These are phyloP conservation scores for Xylaria polymorpha DNA, from an alignment of 2,329 filamentous ascomycete species.

Conservation along the genomic window DNA sequence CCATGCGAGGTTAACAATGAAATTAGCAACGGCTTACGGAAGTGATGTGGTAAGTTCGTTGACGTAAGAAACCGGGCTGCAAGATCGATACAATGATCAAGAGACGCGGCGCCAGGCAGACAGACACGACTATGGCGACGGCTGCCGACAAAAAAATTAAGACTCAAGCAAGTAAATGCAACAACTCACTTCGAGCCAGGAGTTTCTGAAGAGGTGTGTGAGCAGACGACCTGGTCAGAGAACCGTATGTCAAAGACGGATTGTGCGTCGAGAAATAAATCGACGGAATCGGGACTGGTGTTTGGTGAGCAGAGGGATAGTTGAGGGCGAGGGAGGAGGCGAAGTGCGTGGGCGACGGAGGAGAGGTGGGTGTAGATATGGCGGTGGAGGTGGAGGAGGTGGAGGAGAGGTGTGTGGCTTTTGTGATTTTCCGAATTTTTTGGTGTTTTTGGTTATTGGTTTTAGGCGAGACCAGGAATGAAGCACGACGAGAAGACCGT, in stretches of 20 bases:
- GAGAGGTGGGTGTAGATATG: constrained; percentile 35
- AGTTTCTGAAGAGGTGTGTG: constrained; percentile 30
- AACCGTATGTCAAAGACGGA: constrained; percentile 27
- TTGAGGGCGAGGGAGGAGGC: constrained; percentile 10
- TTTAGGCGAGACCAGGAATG: constrained; percentile 69
- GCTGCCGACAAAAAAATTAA: constrained; percentile 38
- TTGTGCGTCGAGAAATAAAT: constrained; percentile 20
- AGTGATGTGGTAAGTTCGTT: constrained; percentile 37
- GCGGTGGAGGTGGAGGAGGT: constrained; percentile 24
- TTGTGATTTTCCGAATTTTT: constrained; percentile 71
- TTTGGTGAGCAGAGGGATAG: constrained; percentile 25
- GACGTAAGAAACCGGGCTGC: constrained; percentile 20
- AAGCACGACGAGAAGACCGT: constrained; percentile 64
- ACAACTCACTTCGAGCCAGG: constrained; percentile 37
- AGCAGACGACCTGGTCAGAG: constrained; percentile 36
- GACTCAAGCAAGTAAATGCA: constrained; percentile 37
- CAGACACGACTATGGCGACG: constrained; percentile 40
- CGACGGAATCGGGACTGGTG: constrained; percentile 22
- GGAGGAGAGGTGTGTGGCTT: constrained; percentile 46
- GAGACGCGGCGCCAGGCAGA: constrained; percentile 39
- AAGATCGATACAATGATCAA: constrained; percentile 37
- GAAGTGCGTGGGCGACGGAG: constrained; percentile 27
- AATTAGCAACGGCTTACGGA: constrained; percentile 15
- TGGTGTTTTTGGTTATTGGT: constrained; percentile 61
- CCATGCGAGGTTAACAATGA: not conserved